Evolutionary conservation across 106 monocot species (phyloP).

Genomic region (Acorus calamus): DNA sequence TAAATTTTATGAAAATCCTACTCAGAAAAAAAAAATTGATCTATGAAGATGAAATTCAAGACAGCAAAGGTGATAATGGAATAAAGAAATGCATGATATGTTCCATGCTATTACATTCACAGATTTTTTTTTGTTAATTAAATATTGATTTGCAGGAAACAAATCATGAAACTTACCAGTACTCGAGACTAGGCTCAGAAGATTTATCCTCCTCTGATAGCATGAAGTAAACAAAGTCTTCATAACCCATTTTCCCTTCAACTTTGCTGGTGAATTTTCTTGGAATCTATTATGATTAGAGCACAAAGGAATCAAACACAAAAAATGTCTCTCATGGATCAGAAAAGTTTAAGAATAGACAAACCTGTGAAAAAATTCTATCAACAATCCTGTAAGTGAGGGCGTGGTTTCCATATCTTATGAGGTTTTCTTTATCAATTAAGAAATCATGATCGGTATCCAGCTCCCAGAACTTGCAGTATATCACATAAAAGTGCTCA

Average conservation of each 20-base stretch:
- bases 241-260: conserved; percentile 97
- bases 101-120: background rate
- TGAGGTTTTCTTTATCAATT: conserved; percentile 86
- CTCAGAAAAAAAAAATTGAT: no score
- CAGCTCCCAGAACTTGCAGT: conserved; percentile 99
- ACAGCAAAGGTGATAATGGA: background rate
- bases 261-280: conserved; percentile 76
- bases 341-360: background rate
- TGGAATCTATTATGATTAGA: conserved; percentile 41
- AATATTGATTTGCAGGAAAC: background rate
- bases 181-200: conserved; percentile 89
- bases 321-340: background rate
- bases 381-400: conserved; percentile 95
- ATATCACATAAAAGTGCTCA: conserved; percentile 99
- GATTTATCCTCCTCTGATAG: conserved; percentile 94
- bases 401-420: conserved; percentile 91
- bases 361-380: conserved; percentile 88
- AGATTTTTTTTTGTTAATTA: background rate
- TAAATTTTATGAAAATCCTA: no score
- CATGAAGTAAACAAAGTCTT: conserved; percentile 97
- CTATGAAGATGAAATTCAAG: background rate
- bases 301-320: background rate
- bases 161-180: conserved; percentile 43
- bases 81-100: conserved; percentile 2
- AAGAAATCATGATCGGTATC: conserved; percentile 95